Percentiles rank a stretch among this genome's conserved stretches.
These are phyloP conservation scores for Fusarium pseudoanthophilum DNA, from an alignment of 2,329 filamentous ascomycete genomes.

Conservation along the genomic window DNA sequence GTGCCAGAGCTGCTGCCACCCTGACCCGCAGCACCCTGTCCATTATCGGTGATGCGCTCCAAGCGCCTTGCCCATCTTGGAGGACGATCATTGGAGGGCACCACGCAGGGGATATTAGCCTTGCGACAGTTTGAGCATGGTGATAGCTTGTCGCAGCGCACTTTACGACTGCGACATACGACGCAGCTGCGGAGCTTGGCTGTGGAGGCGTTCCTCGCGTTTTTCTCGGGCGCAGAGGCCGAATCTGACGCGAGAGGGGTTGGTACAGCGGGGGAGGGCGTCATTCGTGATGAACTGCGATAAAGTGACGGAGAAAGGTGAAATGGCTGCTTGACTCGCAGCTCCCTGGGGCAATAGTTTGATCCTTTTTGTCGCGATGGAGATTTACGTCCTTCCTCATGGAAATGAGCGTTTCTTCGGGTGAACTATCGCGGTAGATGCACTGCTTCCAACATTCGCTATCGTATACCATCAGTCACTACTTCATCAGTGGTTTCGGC, in stretches of 20 bases:
- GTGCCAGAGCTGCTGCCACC: slow-evolving; percentile 42
- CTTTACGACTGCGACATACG: slow-evolving; percentile 64
- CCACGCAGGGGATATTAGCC: slow-evolving; percentile 62
- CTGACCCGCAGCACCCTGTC: not conserved
- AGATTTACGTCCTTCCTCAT: not conserved
- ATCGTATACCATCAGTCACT: not conserved
- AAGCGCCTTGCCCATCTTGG: slow-evolving; percentile 66
- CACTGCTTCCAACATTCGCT: fast-evolving
- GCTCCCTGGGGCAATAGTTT: no score
- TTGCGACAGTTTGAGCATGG: slow-evolving; percentile 68
- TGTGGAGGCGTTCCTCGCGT: slow-evolving; percentile 27
- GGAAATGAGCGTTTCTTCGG: not conserved
- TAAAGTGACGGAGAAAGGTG: not conserved
- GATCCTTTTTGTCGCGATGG: not conserved
- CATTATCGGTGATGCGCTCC: slow-evolving; percentile 50
- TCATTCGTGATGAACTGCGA: not conserved
- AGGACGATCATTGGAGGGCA: slow-evolving; percentile 60
- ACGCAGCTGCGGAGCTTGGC: slow-evolving; percentile 59
- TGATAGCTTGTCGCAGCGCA: slow-evolving; percentile 66
- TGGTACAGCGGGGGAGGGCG: not conserved
- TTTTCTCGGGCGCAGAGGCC: slow-evolving; percentile 39
- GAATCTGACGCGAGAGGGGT: slow-evolving; percentile 26
- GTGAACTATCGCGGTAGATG: not conserved
- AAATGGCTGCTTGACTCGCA: no score
- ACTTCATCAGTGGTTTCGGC: not conserved